Conservation (phyloP, 371 early-diverging fungal genomes). For the Mortierella sp. region DNA sequence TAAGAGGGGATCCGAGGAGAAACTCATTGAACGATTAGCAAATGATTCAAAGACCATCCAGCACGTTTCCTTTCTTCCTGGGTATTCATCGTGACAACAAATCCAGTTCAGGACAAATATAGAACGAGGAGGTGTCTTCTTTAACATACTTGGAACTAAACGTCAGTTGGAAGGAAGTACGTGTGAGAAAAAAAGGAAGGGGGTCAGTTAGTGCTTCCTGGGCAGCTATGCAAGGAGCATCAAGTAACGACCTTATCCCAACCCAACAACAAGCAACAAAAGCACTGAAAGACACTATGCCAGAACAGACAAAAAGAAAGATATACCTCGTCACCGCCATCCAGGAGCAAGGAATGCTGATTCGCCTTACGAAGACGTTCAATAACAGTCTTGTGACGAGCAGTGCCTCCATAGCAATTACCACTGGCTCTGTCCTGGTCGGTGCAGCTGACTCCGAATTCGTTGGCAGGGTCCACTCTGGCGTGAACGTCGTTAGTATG, state of each 20-base stretch:
- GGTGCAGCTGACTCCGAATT: constrained; percentile 66
- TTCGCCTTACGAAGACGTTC: constrained; percentile 61
- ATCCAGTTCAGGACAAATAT: neutral
- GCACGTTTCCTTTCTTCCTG: neutral
- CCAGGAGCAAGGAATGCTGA: constrained; percentile 67
- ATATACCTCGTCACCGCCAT: constrained; percentile 80
- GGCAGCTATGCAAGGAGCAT: neutral
- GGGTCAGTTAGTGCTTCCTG: neutral
- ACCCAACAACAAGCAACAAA: neutral
- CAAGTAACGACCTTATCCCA: neutral
- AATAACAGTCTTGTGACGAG: constrained; percentile 69
- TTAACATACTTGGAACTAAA: constrained; percentile 28
- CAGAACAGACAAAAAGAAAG: neutral
- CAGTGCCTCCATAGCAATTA: constrained; percentile 72
- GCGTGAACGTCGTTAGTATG: constrained; percentile 82
- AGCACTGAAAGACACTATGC: neutral
- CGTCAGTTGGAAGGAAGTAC: neutral
- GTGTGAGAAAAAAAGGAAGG: neutral
- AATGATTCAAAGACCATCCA: constrained; percentile 8
- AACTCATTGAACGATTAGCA: neutral
- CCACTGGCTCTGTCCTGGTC: constrained; percentile 55
- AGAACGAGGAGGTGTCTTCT: neutral
- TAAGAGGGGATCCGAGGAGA: neutral
- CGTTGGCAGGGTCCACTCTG: constrained; percentile 68
- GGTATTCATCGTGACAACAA: neutral